A percentile compares a stretch with the other conserved stretches of the same genome.
These are phyloP conservation scores for Candida ficus DNA, from an alignment of 805 yeast genomes.

Conservation along the genomic window DNA sequence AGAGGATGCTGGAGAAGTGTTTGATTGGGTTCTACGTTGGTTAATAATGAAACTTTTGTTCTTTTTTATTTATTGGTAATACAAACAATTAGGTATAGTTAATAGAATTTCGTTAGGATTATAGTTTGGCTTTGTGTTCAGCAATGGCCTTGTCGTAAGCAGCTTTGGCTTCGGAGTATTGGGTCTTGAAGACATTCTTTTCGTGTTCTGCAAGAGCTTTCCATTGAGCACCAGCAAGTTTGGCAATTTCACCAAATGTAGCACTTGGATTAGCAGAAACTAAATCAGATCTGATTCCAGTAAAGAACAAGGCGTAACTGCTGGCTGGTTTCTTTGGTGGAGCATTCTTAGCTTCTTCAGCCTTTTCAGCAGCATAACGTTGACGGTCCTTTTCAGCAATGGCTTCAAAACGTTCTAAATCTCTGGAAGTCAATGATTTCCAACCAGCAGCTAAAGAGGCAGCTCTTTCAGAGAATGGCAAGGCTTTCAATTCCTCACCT, in stretches of 20 bases:
- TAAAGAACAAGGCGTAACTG: constrained; percentile 14
- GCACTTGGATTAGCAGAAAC: constrained; percentile 14
- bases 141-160: constrained; percentile 31
- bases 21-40: constrained; percentile 50
- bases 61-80: neutral
- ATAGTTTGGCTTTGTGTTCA: neutral
- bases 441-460: constrained; percentile 9
- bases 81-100: neutral
- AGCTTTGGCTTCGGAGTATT: constrained; percentile 24
- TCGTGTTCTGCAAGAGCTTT: constrained; percentile 69
- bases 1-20: constrained; percentile 74
- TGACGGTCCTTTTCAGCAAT: constrained; percentile 12
- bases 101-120: neutral
- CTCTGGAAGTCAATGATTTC: constrained; percentile 11
- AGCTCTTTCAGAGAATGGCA: constrained; percentile 14
- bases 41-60: neutral
- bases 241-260: constrained; percentile 32
- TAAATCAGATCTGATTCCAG: constrained; percentile 10
- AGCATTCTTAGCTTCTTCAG: constrained; percentile 9
- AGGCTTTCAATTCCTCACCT: constrained; percentile 10
- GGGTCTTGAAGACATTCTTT: constrained; percentile 42
- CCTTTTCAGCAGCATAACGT: constrained; percentile 15
- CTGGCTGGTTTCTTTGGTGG: constrained; percentile 24
- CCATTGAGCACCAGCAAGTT: constrained; percentile 88
- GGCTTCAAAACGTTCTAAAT: constrained; percentile 9